These are phyloP conservation scores for Fusarium robinianum DNA, from an alignment of 2,329 filamentous ascomycete species.

Conservation along the genomic window DNA sequence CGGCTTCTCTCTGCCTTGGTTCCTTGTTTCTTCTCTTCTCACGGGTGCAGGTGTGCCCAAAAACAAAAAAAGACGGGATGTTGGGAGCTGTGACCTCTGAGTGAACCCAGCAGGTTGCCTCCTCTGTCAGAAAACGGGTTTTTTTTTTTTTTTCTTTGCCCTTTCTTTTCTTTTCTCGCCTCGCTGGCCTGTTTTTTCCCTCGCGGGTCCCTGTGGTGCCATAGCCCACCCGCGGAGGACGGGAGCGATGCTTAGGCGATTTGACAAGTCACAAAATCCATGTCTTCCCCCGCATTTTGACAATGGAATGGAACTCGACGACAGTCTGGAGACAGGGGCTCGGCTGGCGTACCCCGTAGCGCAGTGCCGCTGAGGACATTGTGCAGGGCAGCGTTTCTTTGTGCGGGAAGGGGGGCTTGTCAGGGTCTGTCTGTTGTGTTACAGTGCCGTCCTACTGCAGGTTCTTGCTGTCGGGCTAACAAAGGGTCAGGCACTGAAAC, in stretches of 20 bases:
- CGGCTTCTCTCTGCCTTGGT: conserved; percentile 7
- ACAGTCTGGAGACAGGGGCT: conserved; percentile 7
- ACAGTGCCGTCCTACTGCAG: conserved; percentile 28
- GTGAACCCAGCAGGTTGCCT: conserved; percentile 8
- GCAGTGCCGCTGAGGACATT: conserved; percentile 18
- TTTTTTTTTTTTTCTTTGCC: conserved; percentile 3
- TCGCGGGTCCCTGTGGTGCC: conserved; percentile 28
- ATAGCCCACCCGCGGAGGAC: conserved; percentile 18
- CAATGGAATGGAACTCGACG: no score
- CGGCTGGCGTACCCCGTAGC: conserved; percentile 19
- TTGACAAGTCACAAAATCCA: conserved; percentile 30
- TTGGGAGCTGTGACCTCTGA: background rate
- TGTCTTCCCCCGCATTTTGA: conserved; percentile 35
- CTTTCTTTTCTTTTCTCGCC: conserved; percentile 8
- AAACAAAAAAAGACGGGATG: conserved; percentile 3
- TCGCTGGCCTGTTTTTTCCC: conserved; percentile 11
- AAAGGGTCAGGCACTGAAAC: conserved; percentile 20
- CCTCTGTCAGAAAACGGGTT: conserved; percentile 9
- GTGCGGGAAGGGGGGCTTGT: conserved; percentile 17
- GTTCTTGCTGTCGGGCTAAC: no score
- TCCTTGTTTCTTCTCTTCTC: no score
- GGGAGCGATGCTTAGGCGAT: conserved; percentile 27
- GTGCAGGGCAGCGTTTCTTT: conserved; percentile 11
- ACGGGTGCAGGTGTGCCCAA: no score
- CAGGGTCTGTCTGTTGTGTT: conserved; percentile 16